Conservation (phyloP, 2,329 filamentous ascomycete species). For the Penicillium sp. region DNA sequence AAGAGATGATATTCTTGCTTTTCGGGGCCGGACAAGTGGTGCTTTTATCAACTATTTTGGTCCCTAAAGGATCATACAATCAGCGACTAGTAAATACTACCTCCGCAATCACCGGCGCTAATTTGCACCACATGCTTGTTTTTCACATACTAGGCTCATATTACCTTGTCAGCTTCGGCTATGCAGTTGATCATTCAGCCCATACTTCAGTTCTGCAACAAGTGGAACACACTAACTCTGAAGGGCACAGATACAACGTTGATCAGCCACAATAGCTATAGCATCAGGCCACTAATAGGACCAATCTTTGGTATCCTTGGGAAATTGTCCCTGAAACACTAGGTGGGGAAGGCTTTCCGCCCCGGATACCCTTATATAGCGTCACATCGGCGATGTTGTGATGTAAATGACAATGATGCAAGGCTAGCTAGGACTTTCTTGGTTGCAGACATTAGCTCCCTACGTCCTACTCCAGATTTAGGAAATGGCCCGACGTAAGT, state of each 20-base stretch:
- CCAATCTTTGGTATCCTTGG: neutral
- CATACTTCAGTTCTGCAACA: neutral
- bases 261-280: neutral
- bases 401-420: neutral
- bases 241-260: neutral
- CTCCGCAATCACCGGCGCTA: neutral
- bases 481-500: neutral
- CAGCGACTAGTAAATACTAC: neutral
- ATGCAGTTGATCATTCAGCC: neutral
- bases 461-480: neutral
- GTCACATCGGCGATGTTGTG: neutral
- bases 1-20: neutral
- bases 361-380: neutral
- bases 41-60: neutral
- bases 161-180: neutral
- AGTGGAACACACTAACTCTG: neutral
- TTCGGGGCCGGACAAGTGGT: neutral
- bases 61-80: neutral
- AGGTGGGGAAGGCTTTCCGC: neutral
- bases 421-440: neutral
- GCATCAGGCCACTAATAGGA: neutral
- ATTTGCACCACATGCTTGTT: neutral
- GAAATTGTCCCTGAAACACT: neutral
- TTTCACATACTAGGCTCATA: neutral
- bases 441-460: neutral